Base-by-base conservation (phyloP, 305 asterid species). In the Fraxinus albicans region DNA sequence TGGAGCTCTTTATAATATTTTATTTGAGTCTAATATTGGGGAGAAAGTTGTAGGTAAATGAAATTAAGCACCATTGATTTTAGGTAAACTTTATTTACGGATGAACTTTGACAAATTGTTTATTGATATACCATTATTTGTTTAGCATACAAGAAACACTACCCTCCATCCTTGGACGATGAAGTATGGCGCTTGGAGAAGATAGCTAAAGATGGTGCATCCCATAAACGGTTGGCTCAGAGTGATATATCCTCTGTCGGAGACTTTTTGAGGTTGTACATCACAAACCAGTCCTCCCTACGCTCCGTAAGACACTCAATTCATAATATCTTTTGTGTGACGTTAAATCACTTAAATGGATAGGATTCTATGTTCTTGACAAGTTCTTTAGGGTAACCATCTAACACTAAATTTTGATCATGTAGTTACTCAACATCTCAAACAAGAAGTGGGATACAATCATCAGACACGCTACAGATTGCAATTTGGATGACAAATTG, bases 151-250 rank as follows among this genome's bases (percentile, higher is more conserved):
- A 89, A 87, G 90, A 96, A 94, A 87, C 98, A 89, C 82, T 86
- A 94, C 67, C 98, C 98, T 6, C 99, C 99, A 1, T 79, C 77
- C 63, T 38, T 81, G 86, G 79, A 47, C 0, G 98, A 94, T 84
- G 94, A 90, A 44, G 91, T 96, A 8, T 96, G 98, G 99, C 89
- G 99, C 38, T 80, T 94, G 87, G 93, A 90, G 79, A 91, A 89
- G 89, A 94, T 96, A 35, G 98, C 95, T 0, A 96, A 90, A 88
- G 95, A 88, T 3, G 99, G 99, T 53, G 86, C 88, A 35, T 87
- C 89, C 40, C 97, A 96, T 79, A 85, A 76, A 38, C 86, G 85
- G 67, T 89, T 96, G 85, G 73, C 83, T 19, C 33, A 23, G 73
- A 33, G 0, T 17, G 88, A 92, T 33, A 85, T 96, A 83, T 25